A percentile compares a stretch with the other conserved stretches of the same genome.
Conservation (phyloP, 331 rosid species). For the Malus hybrid region DNA sequence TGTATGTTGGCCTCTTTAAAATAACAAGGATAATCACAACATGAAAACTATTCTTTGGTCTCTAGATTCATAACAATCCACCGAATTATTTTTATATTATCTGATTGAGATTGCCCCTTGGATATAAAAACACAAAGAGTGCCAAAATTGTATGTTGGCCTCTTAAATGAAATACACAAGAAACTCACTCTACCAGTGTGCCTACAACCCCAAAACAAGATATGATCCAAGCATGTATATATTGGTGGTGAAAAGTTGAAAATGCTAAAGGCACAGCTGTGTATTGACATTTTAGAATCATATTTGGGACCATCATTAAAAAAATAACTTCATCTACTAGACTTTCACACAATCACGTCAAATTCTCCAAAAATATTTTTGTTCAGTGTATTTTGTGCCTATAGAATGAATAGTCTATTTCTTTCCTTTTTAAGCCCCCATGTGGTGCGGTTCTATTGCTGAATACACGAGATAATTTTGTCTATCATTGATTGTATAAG, state of each 20-base stretch:
- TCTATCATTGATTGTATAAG: too few species aligned
- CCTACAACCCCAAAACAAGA: too few species aligned
- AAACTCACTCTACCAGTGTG: not conserved
- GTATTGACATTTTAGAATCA: not conserved
- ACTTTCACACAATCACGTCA: not conserved
- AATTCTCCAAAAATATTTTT: not conserved
- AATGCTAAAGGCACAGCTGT: not conserved
- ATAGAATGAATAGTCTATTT: not conserved
- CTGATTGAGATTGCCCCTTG: not conserved
- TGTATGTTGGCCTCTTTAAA: not conserved
- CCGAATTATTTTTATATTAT: not conserved
- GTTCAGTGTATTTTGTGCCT: not conserved
- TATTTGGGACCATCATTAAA: not conserved
- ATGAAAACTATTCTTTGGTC: not conserved
- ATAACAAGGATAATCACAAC: not conserved
- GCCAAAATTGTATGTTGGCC: not conserved
- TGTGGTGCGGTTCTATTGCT: not conserved
- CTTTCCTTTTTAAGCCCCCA: not conserved
- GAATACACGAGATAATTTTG: too few species aligned
- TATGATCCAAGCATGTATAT: not conserved
- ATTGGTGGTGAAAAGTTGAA: not conserved
- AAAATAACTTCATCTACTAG: not conserved
- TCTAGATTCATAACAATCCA: not conserved
- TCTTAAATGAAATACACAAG: not conserved
- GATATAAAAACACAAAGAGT: not conserved